Percentiles rank a stretch among this genome's conserved stretches.
These are phyloP conservation scores for Mycena chlorophos DNA, from an alignment of 768 basidiomycete genomes.

Conservation along the genomic window DNA sequence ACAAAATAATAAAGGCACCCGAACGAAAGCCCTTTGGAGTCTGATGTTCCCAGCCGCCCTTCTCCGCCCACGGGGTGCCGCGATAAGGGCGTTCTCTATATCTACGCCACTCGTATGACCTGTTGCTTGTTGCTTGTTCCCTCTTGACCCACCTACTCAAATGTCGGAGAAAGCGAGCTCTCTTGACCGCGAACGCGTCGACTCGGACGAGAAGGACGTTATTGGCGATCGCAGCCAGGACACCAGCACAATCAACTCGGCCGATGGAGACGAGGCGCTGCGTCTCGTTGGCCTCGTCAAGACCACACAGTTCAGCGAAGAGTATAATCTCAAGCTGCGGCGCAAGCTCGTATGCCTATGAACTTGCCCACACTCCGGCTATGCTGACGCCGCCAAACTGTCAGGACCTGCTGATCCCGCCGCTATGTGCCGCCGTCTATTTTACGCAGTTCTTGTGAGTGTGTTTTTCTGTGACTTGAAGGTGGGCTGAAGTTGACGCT, in stretches of 20 bases:
- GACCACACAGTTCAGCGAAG: slow-evolving; percentile 55
- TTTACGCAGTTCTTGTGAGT: slow-evolving; percentile 66
- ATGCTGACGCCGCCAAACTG: background rate
- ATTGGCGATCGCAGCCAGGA: no score
- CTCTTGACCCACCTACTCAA: background rate
- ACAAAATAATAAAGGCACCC: no score
- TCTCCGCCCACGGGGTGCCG: background rate
- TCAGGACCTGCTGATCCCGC: slow-evolving; percentile 55
- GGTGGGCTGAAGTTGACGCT: background rate
- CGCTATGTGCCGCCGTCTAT: slow-evolving; percentile 63
- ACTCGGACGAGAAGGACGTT: slow-evolving; percentile 34
- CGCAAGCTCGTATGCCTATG: slow-evolving; percentile 52
- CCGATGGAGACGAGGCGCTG: slow-evolving; percentile 60
- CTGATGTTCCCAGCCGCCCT: no score
- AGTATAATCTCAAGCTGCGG: slow-evolving; percentile 56
- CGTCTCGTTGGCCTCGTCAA: slow-evolving; percentile 57
- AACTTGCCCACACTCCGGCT: background rate
- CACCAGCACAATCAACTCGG: slow-evolving; percentile 34
- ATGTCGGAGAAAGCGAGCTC: background rate
- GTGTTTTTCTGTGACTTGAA: background rate
- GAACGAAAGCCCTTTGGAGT: no score
- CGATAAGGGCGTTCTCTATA: background rate
- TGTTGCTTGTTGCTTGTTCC: background rate
- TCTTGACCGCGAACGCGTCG: background rate
- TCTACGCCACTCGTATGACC: background rate